phyloP scores from a whole-genome alignment of 176 grass and related monocot genomes.

The Oryza glaberrima region DNA sequence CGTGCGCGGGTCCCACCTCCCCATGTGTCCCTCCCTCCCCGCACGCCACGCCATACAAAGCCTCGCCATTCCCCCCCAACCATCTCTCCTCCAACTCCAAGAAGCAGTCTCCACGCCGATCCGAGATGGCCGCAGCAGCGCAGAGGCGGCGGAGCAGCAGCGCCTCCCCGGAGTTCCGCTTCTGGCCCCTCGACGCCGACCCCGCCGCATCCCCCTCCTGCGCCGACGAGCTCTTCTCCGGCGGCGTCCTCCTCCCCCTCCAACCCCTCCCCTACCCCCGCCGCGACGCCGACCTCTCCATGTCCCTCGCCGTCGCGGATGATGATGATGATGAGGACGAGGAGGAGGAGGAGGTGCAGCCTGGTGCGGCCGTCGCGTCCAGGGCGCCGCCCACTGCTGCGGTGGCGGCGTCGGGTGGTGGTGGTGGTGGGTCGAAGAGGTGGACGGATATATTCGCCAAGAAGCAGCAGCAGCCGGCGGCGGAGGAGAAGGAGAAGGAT shows the following conservation, averaged over 20 bases:
- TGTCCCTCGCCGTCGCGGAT: too few species aligned
- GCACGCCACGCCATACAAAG: slow-evolving; percentile 13
- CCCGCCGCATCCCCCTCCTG: slow-evolving; percentile 36
- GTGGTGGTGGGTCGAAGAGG: slow-evolving; percentile 48
- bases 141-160: slow-evolving; percentile 47
- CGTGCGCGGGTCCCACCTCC: slow-evolving; percentile 32
- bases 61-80: not conserved
- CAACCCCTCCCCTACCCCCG: not conserved
- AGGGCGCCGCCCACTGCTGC: not conserved
- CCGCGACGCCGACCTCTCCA: too few species aligned
- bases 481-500: slow-evolving; percentile 45
- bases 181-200: slow-evolving; percentile 62
- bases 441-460: slow-evolving; percentile 89
- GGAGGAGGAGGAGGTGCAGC: not conserved
- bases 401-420: slow-evolving; percentile 11
- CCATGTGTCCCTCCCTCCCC: slow-evolving; percentile 38
- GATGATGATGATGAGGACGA: not conserved
- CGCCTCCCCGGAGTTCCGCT: slow-evolving; percentile 72
- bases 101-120: not conserved
- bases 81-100: not conserved
- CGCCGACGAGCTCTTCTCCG: slow-evolving; percentile 81
- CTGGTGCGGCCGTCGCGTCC: slow-evolving; percentile 12
- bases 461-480: slow-evolving; percentile 24
- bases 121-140: not conserved
- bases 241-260: slow-evolving; percentile 56